Conservation (phyloP, 2,329 filamentous ascomycete species). For the Cladobotryum mycophilum region DNA sequence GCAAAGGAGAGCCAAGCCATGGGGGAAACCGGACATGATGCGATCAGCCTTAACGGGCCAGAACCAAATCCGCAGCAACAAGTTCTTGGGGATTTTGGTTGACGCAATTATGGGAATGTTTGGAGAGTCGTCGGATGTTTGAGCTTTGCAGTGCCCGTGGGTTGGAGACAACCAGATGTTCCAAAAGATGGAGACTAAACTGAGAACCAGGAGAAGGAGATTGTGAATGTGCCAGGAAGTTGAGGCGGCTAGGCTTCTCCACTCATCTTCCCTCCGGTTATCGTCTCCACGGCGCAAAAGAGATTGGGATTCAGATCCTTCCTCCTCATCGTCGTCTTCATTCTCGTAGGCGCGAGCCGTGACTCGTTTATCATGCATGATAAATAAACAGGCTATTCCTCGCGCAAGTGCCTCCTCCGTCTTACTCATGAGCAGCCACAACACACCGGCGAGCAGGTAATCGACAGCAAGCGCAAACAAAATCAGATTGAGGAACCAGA, state of each 20-base stretch:
- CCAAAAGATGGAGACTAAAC: constrained; percentile 37
- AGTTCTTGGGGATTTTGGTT: constrained; percentile 12
- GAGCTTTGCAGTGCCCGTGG: constrained; percentile 29
- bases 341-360: constrained; percentile 3
- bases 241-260: constrained; percentile 7
- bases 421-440: constrained; percentile 32
- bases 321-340: constrained; percentile 22
- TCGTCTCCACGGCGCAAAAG: not conserved
- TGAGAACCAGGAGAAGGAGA: constrained; percentile 26
- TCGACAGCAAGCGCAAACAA: constrained; percentile 40
- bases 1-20: constrained; percentile 43
- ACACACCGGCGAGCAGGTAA: constrained; percentile 36
- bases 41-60: constrained; percentile 23
- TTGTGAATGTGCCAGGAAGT: constrained; percentile 39
- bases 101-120: not conserved
- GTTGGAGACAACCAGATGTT: constrained; percentile 40
- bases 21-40: constrained; percentile 36
- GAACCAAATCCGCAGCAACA: constrained; percentile 36
- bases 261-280: constrained; percentile 1
- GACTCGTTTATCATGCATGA: not conserved
- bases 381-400: constrained; percentile 15
- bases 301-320: constrained; percentile 1
- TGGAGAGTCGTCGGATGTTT: not conserved
- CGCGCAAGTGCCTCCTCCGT: constrained; percentile 29
- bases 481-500: constrained; percentile 39